Evolutionary conservation across 495 filamentous ascomycete species (phyloP), one percentile per base, ranked within the genome.

Genomic region (Jackrogersella minutella): DNA sequence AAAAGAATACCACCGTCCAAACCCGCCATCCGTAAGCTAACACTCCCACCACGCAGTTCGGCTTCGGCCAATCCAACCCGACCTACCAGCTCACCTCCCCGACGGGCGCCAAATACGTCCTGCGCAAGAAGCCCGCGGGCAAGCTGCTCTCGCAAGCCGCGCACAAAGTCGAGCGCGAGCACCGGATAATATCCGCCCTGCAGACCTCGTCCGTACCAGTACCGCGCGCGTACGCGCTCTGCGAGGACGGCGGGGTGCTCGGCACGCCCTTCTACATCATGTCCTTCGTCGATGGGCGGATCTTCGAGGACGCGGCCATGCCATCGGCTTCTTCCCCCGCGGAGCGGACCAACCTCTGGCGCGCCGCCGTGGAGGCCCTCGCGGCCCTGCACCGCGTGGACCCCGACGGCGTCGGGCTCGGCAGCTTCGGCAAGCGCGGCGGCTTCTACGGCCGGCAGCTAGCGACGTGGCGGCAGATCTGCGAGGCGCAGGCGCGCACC

Each of bases 181-280:
- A 94, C 79, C 87, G 88, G 72, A 88, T 97, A 69, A 91, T 99
- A 71, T 86, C 90, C 73, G 93, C 94, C 0, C 82, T 99, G 14
- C 85, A 86, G 21, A 72, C 79, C 17, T 94, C 91, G 14, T 87
- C 92, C 74, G 93, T 99, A 24, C 93, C 93, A 0, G 92, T 96
- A 0, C 94, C 95, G 11, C 89, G 86, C 74, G 85, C 92, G 2
- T 89, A 93, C 73, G 91, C 90, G 71, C 85, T 98, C 10, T 99
- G 95, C 78, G 87, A 93, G 68, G 94, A 99, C 74, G 71, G 74
- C 33, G 77, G 68, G 33, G 86, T 99, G 3, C 81, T 98, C 66
- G 95, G 92, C 21, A 98, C 93, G 3, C 85, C 91, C 11, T 99
- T 99, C 77, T 98, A 97, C 77, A 90, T 98, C 63, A 97, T 99